These are phyloP conservation scores for Alternaria hordeiaustralica DNA, from an alignment of 2,329 filamentous ascomycete genomes.

Conservation along the genomic window DNA sequence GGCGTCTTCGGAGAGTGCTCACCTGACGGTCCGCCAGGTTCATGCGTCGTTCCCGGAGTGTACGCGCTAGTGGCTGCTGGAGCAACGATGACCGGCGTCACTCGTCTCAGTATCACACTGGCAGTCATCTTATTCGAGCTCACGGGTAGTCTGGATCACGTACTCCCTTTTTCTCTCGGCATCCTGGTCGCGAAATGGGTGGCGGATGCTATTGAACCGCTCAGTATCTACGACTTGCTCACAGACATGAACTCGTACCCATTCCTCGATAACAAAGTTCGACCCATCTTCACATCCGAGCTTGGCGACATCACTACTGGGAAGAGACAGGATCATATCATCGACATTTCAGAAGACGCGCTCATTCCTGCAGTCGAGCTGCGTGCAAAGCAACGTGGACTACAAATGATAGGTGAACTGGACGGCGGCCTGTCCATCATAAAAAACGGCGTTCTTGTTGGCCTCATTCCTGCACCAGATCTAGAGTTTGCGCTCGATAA, in stretches of 20 bases:
- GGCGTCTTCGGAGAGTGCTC: conserved; percentile 78
- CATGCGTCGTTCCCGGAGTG: conserved; percentile 94
- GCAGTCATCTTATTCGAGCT: conserved; percentile 96
- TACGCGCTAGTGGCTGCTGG: conserved; percentile 95
- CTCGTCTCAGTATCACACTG: conserved; percentile 87
- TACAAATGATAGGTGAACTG: conserved; percentile 86
- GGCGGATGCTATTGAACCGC: conserved; percentile 89
- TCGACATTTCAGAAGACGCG: conserved; percentile 86
- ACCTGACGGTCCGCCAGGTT: conserved; percentile 69
- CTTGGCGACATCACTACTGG: conserved; percentile 85
- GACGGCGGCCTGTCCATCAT: conserved; percentile 92
- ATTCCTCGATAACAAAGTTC: conserved; percentile 95
- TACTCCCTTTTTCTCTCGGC: conserved; percentile 89
- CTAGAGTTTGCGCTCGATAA: conserved; percentile 91
- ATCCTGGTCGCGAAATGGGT: conserved; percentile 98
- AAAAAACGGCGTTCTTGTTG: conserved; percentile 78
- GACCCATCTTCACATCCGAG: conserved; percentile 87
- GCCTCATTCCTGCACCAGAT: conserved; percentile 91
- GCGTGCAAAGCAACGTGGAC: conserved; percentile 77
- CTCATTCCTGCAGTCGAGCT: conserved; percentile 78
- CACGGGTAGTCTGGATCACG: conserved; percentile 92
- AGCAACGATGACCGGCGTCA: conserved; percentile 97
- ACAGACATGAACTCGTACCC: conserved; percentile 98
- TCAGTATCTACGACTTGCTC: conserved; percentile 93
- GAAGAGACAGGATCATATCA: conserved; percentile 75